These are phyloP conservation scores for Aspergillus versicolor DNA, from an alignment of 2,329 filamentous ascomycete genomes.

Conservation along the genomic window DNA sequence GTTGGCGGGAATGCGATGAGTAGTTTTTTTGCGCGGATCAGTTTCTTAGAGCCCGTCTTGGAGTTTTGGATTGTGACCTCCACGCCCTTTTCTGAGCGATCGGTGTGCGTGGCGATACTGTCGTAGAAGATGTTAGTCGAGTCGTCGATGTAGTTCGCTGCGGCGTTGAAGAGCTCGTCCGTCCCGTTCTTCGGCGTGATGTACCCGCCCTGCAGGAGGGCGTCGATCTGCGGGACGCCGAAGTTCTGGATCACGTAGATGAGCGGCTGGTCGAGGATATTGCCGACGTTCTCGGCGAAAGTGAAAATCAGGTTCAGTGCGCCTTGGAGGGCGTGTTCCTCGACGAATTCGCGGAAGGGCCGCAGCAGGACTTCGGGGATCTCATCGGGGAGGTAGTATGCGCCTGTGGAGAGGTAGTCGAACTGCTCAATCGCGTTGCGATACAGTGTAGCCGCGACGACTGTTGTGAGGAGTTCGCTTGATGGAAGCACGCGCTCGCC, in stretches of 20 bases:
- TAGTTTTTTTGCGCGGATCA: conserved; percentile 38
- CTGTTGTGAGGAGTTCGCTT: neutral
- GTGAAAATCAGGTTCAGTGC: conserved; percentile 6
- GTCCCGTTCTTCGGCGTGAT: conserved; percentile 20
- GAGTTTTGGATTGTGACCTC: conserved; percentile 26
- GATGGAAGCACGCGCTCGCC: conserved; percentile 14
- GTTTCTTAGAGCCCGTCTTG: conserved; percentile 22
- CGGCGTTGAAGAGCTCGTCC: conserved; percentile 15
- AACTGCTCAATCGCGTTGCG: conserved; percentile 14
- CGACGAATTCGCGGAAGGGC: conserved; percentile 20
- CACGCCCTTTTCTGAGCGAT: conserved; percentile 18
- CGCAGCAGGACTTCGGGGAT: conserved; percentile 19
- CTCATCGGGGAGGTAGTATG: conserved; percentile 41
- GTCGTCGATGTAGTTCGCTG: conserved; percentile 24
- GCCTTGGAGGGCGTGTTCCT: conserved; percentile 9
- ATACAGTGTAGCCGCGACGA: conserved; percentile 7
- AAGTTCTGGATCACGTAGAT: conserved; percentile 13
- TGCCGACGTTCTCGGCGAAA: conserved; percentile 14
- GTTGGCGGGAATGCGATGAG: conserved; percentile 40
- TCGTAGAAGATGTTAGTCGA: conserved; percentile 26
- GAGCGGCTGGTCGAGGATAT: conserved; percentile 13
- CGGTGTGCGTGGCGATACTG: conserved; percentile 21
- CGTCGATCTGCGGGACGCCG: conserved; percentile 14
- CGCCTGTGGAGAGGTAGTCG: conserved; percentile 6
- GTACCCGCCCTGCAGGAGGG: conserved; percentile 20